Evolutionary conservation across 129 eudicot species (phyloP).

Genomic region (Pittosporum tobira): DNA sequence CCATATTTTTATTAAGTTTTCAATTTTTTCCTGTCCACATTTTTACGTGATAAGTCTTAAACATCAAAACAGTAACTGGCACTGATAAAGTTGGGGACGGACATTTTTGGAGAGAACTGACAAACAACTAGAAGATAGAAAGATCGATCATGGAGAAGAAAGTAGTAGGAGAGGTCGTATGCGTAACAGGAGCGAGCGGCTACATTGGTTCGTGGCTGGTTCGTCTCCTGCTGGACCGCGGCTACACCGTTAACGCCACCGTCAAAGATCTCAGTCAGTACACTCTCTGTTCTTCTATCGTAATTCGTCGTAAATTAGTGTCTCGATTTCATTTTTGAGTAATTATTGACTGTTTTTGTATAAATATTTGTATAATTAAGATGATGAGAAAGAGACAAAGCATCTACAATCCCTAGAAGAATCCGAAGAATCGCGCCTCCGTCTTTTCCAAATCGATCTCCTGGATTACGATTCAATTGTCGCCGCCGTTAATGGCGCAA

Average conservation of each 20-base stretch:
- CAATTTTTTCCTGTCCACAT: too few relatives aligned
- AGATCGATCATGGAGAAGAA: slow-evolving; percentile 13
- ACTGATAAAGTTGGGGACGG: too few relatives aligned
- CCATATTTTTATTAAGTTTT: too few relatives aligned
- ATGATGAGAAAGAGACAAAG: slow-evolving; percentile 77
- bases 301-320: background rate
- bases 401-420: slow-evolving; percentile 65
- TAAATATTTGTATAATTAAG: slow-evolving; percentile 17
- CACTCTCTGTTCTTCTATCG: background rate
- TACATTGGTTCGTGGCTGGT: slow-evolving; percentile 77
- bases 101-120: too few relatives aligned
- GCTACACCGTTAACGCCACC: slow-evolving; percentile 96
- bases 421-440: slow-evolving; percentile 60
- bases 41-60: too few relatives aligned
- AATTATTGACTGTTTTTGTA: background rate
- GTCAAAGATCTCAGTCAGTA: slow-evolving; percentile 62
- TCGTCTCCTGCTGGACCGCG: slow-evolving; percentile 76
- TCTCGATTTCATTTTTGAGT: background rate
- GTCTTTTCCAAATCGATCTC: slow-evolving; percentile 72
- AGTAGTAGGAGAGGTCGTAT: slow-evolving; percentile 42
- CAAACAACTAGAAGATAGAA: too few relatives aligned
- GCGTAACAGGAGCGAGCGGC: slow-evolving; percentile 95
- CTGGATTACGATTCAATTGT: slow-evolving; percentile 68
- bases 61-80: too few relatives aligned
- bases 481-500: slow-evolving; percentile 52